Conservation (phyloP, 768 basidiomycete genomes). For the Suillus tomentosus region DNA sequence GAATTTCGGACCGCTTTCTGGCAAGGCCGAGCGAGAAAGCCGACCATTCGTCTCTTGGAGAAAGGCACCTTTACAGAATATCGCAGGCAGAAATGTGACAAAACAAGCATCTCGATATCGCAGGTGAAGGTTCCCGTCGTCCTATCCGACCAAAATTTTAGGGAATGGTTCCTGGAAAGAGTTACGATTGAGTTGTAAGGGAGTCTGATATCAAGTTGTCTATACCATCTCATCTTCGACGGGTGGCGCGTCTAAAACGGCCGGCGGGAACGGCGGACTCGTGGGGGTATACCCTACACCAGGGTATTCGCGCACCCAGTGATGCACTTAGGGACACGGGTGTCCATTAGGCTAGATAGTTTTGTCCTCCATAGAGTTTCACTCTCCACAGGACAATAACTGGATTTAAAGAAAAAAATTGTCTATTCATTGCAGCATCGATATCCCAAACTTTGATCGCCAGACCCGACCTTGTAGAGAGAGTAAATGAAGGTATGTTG, state of each 20-base stretch:
- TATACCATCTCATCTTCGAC: neutral
- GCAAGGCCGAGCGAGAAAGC: constrained; percentile 1
- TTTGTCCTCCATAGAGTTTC: too few species aligned
- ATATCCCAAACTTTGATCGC: neutral
- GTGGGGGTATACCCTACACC: too few species aligned
- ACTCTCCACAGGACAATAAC: too few species aligned
- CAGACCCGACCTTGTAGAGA: neutral
- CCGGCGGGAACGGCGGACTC: too few species aligned
- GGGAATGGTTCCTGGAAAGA: constrained; percentile 24
- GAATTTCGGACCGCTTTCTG: neutral
- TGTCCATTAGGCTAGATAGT: too few species aligned
- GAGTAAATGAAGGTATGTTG: neutral
- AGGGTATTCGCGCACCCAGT: too few species aligned
- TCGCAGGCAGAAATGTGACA: constrained; percentile 3
- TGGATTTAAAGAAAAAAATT: too few species aligned
- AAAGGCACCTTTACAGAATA: constrained; percentile 13
- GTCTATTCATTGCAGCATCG: too few species aligned
- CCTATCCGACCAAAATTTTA: constrained; percentile 1
- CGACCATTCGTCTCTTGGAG: constrained; percentile 14
- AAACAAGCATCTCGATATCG: neutral
- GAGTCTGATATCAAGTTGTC: neutral
- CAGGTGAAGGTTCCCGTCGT: constrained; percentile 16
- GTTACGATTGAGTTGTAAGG: constrained; percentile 19
- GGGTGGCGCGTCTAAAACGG: too few species aligned
- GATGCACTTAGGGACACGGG: too few species aligned